Base-by-base conservation (phyloP, 805 yeast genomes). In the Monosporozyma siamensis region DNA sequence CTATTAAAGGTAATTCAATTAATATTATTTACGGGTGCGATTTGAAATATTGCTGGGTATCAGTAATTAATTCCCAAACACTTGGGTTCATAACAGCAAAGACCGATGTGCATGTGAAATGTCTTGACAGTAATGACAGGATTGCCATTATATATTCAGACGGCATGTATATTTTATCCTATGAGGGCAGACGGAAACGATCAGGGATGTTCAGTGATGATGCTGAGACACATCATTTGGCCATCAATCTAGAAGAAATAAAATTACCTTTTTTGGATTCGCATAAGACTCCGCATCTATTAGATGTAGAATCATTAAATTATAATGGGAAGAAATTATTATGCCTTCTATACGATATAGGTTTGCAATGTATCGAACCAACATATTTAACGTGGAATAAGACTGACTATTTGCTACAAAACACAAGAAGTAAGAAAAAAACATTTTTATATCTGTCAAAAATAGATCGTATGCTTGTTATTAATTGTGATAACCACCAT, bases 391-490 rank as follows among this genome's bases (percentile, higher is more conserved):
- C 61, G 2, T 43, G 49, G 43, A 53, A 52, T 14, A 43, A 43
- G 17, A 45, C 51, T 14, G 53, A 54, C 38, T 52, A 46, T 38
- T 38, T 58, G 10, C 39, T 58, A 15, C 50, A 48, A 27, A 51
- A 59, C 6, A 54, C 63, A 3, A 51, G 57, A 38, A 50, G 48
- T 18, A 26, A 34, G 8, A 48, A 53, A 9, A 59, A 59, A 35
- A 47, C 39, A 30, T 53, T 52, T 40, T 10, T 51, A 3, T 53
- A 43, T 38, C 25, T 57, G 15, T 34, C 43, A 22, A 53, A 48
- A 26, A 44, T 59, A 14, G 56, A 58, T 30, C 43, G 64, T 30
- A 48, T 59, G 55, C 45, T 58, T 4, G 48, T 58, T 6, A 38
- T 49, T 6, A 58, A 52, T 38, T 32, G 46, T 11, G 48, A 50